A percentile compares a stretch with the other conserved stretches of the same genome.
Conservation (phyloP, 331 rosid species). For the Pyrus hybrid region DNA sequence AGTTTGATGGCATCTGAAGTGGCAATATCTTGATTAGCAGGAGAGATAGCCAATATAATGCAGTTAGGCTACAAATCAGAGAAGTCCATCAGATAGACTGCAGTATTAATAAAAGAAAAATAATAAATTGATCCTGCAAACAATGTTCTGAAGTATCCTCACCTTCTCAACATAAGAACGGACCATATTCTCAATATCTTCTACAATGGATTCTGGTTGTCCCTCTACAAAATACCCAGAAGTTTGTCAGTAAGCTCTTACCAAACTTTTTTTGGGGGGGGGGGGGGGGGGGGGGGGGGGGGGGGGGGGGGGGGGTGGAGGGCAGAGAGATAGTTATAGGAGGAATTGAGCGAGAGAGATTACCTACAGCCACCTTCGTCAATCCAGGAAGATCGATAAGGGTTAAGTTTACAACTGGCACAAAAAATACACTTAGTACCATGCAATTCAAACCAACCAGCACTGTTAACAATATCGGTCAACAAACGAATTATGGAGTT, state of each 20-base stretch:
- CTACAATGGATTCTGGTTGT: constrained; percentile 77
- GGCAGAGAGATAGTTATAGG: not conserved
- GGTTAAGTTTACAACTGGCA: constrained; percentile 95
- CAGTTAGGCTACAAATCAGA: constrained; percentile 75
- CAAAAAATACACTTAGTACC: constrained; percentile 23
- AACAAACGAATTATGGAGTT: not conserved
- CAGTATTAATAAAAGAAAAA: not conserved
- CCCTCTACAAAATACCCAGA: constrained; percentile 63
- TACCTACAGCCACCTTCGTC: constrained; percentile 99
- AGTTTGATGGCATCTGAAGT: constrained; percentile 98
- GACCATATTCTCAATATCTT: constrained; percentile 98
- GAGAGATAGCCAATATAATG: constrained; percentile 98
- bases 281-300: not conserved
- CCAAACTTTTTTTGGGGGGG: not conserved
- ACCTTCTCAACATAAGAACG: constrained; percentile 97
- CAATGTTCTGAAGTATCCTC: constrained; percentile 9
- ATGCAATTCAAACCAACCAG: constrained; percentile 13
- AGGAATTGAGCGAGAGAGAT: not conserved
- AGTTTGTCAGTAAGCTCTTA: constrained; percentile 7
- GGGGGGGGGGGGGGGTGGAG: not conserved
- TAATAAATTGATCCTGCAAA: constrained; percentile 1
- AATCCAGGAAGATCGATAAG: constrained; percentile 97
- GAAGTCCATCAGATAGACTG: constrained; percentile 25
- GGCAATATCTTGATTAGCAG: constrained; percentile 99
- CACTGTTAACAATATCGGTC: not conserved